These are phyloP conservation scores for Aspergillus nanangensis DNA, from an alignment of 495 filamentous ascomycete genomes.

Conservation along the genomic window DNA sequence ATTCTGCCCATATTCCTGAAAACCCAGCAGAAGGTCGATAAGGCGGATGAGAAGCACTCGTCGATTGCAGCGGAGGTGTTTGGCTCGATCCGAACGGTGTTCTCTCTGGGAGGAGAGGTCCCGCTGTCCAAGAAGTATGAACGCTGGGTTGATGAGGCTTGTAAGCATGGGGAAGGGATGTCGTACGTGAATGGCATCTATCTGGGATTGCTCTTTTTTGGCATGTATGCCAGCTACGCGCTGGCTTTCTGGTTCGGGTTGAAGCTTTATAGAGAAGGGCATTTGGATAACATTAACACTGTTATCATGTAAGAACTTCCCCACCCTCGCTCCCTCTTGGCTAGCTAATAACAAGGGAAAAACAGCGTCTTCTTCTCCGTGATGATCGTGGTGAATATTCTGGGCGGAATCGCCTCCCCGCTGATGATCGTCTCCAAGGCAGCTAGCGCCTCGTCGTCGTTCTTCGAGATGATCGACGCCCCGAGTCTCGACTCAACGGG, in stretches of 20 bases:
- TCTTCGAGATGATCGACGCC: conserved; percentile 45
- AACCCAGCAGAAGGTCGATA: conserved; percentile 20
- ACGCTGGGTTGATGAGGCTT: conserved; percentile 54
- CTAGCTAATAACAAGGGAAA: no score
- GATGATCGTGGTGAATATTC: conserved; percentile 21
- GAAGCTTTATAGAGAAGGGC: conserved; percentile 30
- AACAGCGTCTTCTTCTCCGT: conserved; percentile 46
- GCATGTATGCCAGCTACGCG: conserved; percentile 42
- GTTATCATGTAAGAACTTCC: conserved; percentile 42
- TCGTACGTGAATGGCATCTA: conserved; percentile 22
- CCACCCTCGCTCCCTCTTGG: no score
- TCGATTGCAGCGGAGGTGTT: conserved; percentile 46
- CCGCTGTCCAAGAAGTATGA: conserved; percentile 33
- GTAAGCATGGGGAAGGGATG: conserved; percentile 41
- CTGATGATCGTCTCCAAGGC: conserved; percentile 46
- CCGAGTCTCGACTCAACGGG: conserved; percentile 29
- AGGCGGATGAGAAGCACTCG: conserved; percentile 29
- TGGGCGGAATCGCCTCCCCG: conserved; percentile 31
- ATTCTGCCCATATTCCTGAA: conserved; percentile 40
- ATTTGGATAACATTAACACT: conserved; percentile 37
- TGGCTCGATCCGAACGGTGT: conserved; percentile 44
- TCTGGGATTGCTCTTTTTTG: conserved; percentile 30
- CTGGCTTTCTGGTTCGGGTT: conserved; percentile 51
- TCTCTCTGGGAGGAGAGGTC: conserved; percentile 46
- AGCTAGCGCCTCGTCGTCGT: conserved; percentile 35